These are phyloP conservation scores for Graphilbum sp. DNA, from an alignment of 2,329 filamentous ascomycete genomes.

Conservation along the genomic window DNA sequence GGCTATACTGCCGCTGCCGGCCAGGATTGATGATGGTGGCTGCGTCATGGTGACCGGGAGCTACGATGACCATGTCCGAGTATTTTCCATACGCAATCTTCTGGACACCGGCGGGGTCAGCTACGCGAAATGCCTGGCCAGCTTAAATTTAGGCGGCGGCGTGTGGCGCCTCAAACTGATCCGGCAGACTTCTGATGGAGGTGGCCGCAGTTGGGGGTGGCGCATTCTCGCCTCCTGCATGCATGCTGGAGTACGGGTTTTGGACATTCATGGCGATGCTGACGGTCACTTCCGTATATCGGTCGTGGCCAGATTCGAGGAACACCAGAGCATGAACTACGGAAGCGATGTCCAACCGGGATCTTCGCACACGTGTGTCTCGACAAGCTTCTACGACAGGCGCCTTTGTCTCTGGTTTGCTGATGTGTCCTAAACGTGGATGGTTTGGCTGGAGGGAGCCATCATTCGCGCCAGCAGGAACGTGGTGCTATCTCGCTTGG, in stretches of 20 bases:
- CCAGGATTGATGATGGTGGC: constrained; percentile 22
- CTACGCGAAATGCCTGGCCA: constrained; percentile 37
- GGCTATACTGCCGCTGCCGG: constrained; percentile 56
- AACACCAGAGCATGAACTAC: constrained; percentile 93
- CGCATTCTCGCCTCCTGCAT: constrained; percentile 77
- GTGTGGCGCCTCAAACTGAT: constrained; percentile 74
- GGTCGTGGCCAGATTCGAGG: constrained; percentile 57
- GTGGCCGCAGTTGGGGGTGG: constrained; percentile 12
- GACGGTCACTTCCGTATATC: constrained; percentile 40
- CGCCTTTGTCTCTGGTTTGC: constrained; percentile 49
- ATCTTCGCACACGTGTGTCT: constrained; percentile 33
- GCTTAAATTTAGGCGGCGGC: constrained; percentile 55
- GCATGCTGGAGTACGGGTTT: constrained; percentile 68
- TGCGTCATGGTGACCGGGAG: constrained; percentile 66
- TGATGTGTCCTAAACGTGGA: too few relatives aligned
- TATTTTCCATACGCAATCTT: constrained; percentile 36
- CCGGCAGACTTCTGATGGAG: constrained; percentile 8
- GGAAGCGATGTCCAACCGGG: constrained; percentile 52
- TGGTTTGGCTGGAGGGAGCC: too few relatives aligned
- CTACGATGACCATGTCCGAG: constrained; percentile 72
- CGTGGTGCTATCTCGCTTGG: too few relatives aligned
- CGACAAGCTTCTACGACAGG: constrained; percentile 65
- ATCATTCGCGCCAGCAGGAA: too few relatives aligned
- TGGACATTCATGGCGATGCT: constrained; percentile 25
- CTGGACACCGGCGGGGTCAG: constrained; percentile 22